These are phyloP conservation scores for Boeremia lycopersici DNA, from an alignment of 2,329 filamentous ascomycete genomes.

Conservation along the genomic window DNA sequence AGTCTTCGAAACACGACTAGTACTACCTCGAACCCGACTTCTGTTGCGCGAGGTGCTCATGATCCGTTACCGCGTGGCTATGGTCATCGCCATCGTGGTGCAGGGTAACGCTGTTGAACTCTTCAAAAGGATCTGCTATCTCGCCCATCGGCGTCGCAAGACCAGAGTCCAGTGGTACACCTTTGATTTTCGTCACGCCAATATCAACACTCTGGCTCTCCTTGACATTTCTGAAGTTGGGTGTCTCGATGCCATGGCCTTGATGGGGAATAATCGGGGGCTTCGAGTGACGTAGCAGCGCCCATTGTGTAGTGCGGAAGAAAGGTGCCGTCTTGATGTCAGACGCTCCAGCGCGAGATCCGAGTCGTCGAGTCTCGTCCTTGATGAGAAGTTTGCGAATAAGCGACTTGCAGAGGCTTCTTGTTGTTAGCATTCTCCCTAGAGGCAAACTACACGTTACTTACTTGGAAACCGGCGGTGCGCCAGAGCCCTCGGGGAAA, in stretches of 20 bases:
- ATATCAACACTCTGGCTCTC: constrained; percentile 95
- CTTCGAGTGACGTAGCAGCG: constrained; percentile 95
- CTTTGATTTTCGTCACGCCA: constrained; percentile 62
- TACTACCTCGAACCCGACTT: constrained; percentile 13
- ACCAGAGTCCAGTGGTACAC: constrained; percentile 85
- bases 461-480: constrained; percentile 90
- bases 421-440: constrained; percentile 39
- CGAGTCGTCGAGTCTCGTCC: constrained; percentile 90
- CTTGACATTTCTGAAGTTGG: constrained; percentile 98
- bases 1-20: neutral
- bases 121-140: constrained; percentile 87
- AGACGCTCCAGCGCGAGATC: constrained; percentile 91
- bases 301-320: constrained; percentile 96
- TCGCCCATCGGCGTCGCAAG: constrained; percentile 85
- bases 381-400: constrained; percentile 98
- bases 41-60: constrained; percentile 31
- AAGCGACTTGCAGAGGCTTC: constrained; percentile 90
- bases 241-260: constrained; percentile 86
- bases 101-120: constrained; percentile 97
- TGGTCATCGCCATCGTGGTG: constrained; percentile 91
- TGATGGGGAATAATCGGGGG: constrained; percentile 94
- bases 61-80: constrained; percentile 45
- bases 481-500: constrained; percentile 86
- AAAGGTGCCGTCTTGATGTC: constrained; percentile 97
- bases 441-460: constrained; percentile 47